Base-by-base conservation (phyloP, 148 eudicot genomes). In the Persicaria maculosa region DNA sequence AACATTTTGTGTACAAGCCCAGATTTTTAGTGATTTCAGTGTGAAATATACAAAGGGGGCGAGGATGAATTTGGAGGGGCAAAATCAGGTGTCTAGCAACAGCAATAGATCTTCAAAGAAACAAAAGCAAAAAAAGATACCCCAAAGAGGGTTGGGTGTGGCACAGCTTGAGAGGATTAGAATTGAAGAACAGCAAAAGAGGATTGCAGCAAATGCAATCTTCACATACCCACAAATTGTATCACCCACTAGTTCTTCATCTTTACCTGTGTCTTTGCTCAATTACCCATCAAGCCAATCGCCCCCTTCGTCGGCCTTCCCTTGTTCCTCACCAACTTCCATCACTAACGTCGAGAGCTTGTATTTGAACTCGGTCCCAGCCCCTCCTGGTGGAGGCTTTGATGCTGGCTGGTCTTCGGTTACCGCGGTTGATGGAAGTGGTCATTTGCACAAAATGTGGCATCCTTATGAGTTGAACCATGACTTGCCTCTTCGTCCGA, bases 131-230 rank as follows among this genome's bases (percentile, higher is more conserved):
- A 90, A 85, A 48, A 94, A 85, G 68, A 84, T 90, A 9, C 95
- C 97, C 17, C 97, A 90, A 77, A 91, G 98, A 79, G 98, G 98
- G 44, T 75, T 94, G 74, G 98, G 98, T 74, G 97, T 94, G 64
- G 97, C 98, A 44, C 96, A 94, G 73, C 93, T 94, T 57, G 97
- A 94, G 78, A 90, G 78, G 80, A 86, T 94, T 74, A 90, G 91
- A 65, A 72, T 87, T 16, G 93, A 88, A 80, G 97, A 91, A 59
- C 87, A 83, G 47, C 85, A 83, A 50, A 85, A 84, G 61, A 83
- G 81, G 47, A 83, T 80, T 53, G 64, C 50, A 36, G 68, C 59
- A n/a, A 77, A 71, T 19, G n/a, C 74, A 43, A 74, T 74, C 15
- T 15, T 65, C 69, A 59, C 87, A 52, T 71, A 79, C 50, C 74